Conservation (phyloP, 2,329 filamentous ascomycete genomes). For the Basipetospora chlamydospora region DNA sequence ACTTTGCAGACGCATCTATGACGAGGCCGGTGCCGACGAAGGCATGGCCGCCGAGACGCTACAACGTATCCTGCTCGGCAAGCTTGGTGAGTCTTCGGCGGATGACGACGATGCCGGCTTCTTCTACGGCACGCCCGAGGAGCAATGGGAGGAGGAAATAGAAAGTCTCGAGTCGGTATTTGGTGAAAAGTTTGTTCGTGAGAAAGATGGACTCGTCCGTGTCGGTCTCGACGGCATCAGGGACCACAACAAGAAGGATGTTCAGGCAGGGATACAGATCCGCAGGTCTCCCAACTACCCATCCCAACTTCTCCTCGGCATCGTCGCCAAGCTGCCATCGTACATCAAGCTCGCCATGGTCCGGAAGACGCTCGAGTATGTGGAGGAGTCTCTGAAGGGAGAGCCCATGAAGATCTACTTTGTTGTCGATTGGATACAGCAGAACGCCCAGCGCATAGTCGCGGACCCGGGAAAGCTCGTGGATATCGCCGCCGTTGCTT, state of each 20-base stretch:
- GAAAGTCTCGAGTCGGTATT: constrained; percentile 75
- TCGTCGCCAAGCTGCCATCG: constrained; percentile 62
- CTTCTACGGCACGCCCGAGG: constrained; percentile 36
- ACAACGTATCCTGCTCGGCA: constrained; percentile 36
- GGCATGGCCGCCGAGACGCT: constrained; percentile 62
- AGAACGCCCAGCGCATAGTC: constrained; percentile 68
- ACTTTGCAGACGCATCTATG: constrained; percentile 64
- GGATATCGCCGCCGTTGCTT: constrained; percentile 69
- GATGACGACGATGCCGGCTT: constrained; percentile 21
- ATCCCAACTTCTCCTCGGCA: constrained; percentile 49
- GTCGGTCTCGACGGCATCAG: constrained; percentile 48
- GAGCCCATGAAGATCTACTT: constrained; percentile 85
- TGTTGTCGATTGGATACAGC: constrained; percentile 81
- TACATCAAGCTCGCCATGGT: constrained; percentile 88
- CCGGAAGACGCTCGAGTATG: constrained; percentile 58
- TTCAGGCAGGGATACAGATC: constrained; percentile 48
- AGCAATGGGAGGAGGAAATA: constrained; percentile 76
- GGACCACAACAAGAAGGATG: constrained; percentile 28
- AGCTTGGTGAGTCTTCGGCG: constrained; percentile 5
- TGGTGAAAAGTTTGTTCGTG: constrained; percentile 52
- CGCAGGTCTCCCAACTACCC: constrained; percentile 66
- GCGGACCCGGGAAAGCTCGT: constrained; percentile 70
- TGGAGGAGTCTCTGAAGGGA: constrained; percentile 55
- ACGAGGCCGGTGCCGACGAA: constrained; percentile 58
- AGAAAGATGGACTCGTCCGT: constrained; percentile 50